Base-by-base conservation (phyloP, 2,329 filamentous ascomycete genomes). In the Penicillium sp. region DNA sequence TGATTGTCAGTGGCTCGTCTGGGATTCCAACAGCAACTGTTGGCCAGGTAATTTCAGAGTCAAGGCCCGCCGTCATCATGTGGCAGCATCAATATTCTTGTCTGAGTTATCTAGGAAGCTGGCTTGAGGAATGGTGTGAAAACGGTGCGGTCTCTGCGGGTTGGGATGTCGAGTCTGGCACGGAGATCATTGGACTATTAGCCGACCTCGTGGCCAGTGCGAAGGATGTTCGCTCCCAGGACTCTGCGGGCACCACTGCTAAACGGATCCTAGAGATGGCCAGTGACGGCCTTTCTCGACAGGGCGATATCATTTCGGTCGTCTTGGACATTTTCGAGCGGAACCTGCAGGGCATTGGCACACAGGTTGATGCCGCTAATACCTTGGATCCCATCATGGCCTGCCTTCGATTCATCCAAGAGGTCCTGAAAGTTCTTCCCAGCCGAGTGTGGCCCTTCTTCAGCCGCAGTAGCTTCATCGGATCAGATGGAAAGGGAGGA, bases 371-470 rank as follows among this genome's bases (percentile, higher is more conserved):
- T 14, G 81, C 84, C 40, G 83, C 85, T n/a, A 87, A 88, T 43
- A 85, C 87, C 11, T 78, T 88, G 45, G 85, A 87, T 38, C 82
- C 96, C 30, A 82, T 89, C 1, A 84, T 93, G 52, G 87, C 90
- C 26, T 96, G 92, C 73, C 78, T 93, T 25, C 89, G 92, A 56
- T 97, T 98, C 70, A 80, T 96, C 40, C 85, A 90, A 67, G 87
- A 89, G 2, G 80, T 96, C 19, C 77, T 95, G 28, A 82, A 84
- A 10, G 68, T 90, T n/a, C 86, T 89, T 55, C 94, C 95, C 0
- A 90, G 90, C 59, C 85, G 93, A 61, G 88, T 97, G 6, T 98
- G 95, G 93, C 93, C 94, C 3, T 91, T 94, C 73, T 84, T 99
- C 69, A 87, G 89, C 3, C 87, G 92, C 59, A 96, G 92, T 74